Evolutionary conservation across 2,329 filamentous ascomycete genomes (phyloP).

Genomic region (Cladobotryum mycophilum): DNA sequence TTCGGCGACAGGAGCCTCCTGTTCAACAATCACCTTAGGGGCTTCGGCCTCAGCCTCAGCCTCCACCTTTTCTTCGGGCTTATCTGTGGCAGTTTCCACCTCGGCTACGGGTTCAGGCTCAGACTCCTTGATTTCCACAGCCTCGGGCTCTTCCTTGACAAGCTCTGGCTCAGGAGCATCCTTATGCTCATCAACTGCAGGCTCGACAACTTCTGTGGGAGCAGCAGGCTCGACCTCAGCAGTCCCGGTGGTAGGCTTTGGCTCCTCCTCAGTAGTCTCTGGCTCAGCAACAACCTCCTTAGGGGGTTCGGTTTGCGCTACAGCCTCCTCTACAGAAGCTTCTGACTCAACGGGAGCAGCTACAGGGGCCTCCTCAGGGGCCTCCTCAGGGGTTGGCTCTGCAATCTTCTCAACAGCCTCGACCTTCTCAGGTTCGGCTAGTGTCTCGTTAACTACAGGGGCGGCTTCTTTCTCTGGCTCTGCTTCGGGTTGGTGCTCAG

Average conservation of each 20-base stretch:
- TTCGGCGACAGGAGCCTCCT: no score
- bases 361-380: constrained; percentile 8
- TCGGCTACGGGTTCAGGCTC: no score
- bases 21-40: no score
- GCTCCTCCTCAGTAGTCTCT: not conserved
- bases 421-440: not conserved
- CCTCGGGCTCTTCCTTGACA: no score
- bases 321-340: not conserved
- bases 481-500: not conserved
- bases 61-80: no score
- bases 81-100: no score
- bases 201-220: no score
- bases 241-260: not conserved
- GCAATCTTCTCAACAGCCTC: not conserved
- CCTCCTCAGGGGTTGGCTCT: not conserved
- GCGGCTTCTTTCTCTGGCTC: not conserved
- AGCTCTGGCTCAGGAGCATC: no score
- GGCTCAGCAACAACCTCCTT: constrained; percentile 1
- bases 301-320: constrained; percentile 2
- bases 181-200: no score
- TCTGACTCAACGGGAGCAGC: constrained; percentile 2
- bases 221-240: not conserved
- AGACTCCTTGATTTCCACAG: no score
- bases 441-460: not conserved
- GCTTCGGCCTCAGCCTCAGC: no score